These are phyloP conservation scores for Podospora fimiseda DNA, from an alignment of 495 filamentous ascomycete species.

Conservation along the genomic window DNA sequence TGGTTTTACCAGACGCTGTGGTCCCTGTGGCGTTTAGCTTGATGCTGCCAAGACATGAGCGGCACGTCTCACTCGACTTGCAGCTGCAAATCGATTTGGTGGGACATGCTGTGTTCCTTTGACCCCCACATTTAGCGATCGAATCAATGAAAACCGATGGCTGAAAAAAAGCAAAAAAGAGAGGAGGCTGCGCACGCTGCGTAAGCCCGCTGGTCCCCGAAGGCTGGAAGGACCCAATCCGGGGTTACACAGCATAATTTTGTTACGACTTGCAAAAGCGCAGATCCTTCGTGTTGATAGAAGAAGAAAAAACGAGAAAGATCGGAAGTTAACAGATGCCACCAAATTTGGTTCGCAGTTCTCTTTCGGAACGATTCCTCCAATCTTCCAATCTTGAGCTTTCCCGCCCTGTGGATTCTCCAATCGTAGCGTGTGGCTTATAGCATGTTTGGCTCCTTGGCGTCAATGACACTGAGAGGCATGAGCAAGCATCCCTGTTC, in stretches of 20 bases:
- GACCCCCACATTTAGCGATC: background rate
- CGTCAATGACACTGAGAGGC: background rate
- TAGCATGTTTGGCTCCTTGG: constrained; percentile 7
- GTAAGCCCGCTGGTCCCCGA: background rate
- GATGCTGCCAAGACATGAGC: constrained; percentile 1
- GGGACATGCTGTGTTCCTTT: background rate
- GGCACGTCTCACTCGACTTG: constrained; percentile 2
- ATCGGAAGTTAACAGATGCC: too few relatives aligned
- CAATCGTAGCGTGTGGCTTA: too few relatives aligned
- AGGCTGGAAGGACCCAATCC: background rate
- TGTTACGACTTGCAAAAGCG: too few relatives aligned
- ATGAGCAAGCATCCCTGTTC: constrained; percentile 6
- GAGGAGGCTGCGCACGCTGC: background rate
- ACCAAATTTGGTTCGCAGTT: background rate
- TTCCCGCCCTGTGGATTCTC: background rate
- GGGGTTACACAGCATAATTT: background rate
- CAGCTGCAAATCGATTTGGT: constrained; percentile 1
- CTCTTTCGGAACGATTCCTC: background rate
- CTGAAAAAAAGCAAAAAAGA: background rate
- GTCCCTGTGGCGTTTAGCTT: background rate
- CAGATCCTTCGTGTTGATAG: too few relatives aligned
- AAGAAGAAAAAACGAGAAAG: too few relatives aligned
- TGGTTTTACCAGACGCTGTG: background rate
- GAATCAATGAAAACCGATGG: background rate
- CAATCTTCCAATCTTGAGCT: background rate